Evolutionary conservation across 2,329 filamentous ascomycete species (phyloP).

Genomic region (Diaporthe humulicola): DNA sequence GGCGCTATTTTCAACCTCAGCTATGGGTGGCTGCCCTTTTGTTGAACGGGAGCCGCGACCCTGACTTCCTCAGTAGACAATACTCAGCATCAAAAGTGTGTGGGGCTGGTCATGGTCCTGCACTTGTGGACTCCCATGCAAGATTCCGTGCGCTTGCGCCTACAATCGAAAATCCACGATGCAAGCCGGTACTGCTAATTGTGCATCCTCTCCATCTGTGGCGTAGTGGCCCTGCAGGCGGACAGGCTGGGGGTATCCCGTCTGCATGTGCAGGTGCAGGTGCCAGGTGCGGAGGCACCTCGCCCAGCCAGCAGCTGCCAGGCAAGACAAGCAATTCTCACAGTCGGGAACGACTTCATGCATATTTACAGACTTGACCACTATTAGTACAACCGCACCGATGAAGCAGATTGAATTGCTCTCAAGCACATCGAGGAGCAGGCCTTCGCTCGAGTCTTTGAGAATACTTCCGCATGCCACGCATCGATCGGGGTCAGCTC

Average conservation of each 20-base stretch:
- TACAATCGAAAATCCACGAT: slow-evolving; percentile 24
- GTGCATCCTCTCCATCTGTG: slow-evolving; percentile 35
- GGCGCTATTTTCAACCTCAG: not conserved
- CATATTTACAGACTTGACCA: slow-evolving; percentile 26
- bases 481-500: not conserved
- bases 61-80: not conserved
- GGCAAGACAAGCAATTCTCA: slow-evolving; percentile 32
- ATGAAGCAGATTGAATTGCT: not conserved
- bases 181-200: slow-evolving; percentile 17
- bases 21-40: not conserved
- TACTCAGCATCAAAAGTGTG: slow-evolving; percentile 1
- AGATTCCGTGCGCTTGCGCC: slow-evolving; percentile 35
- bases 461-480: not conserved
- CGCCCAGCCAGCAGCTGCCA: slow-evolving; percentile 32
- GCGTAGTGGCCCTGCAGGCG: slow-evolving; percentile 38
- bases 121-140: slow-evolving; percentile 29
- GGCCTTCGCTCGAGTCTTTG: not conserved
- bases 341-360: slow-evolving; percentile 33
- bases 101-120: slow-evolving; percentile 21
- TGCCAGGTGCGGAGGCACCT: slow-evolving; percentile 33
- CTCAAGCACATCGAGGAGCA: not conserved
- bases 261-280: slow-evolving; percentile 38
- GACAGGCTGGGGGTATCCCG: slow-evolving; percentile 38
- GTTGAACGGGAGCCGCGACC: not conserved
- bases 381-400: slow-evolving; percentile 2